Evolutionary conservation across 2,329 filamentous ascomycete genomes (phyloP), one percentile per base, ranked within the genome.

Genomic region (Tetracladium maxilliforme): DNA sequence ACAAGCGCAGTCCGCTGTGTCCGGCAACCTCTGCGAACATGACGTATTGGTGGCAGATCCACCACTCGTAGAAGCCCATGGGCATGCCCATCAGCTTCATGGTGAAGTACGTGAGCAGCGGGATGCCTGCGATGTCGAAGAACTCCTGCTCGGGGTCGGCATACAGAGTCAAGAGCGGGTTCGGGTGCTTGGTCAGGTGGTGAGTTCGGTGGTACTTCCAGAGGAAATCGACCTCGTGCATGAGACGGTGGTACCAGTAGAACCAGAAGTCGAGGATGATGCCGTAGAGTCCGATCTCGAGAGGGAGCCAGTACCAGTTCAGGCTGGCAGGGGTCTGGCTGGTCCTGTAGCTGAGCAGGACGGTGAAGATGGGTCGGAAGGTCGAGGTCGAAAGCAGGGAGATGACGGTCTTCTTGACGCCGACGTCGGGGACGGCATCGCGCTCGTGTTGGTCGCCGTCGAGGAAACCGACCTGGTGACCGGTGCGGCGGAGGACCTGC

Each of bases 41-140:
- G 16, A 59, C 40, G 25, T 55, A 59, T 26, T 52, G 42, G 25
- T 56, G 48, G 33, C 54, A 58, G 11, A 59, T 32, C 54, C 54
- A 59, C 52, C 49, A 55, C 21, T 57, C 54, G 24, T 58, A 57
- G 33, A 60, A 59, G 3, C 51, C 52, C 48, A 58, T 51, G 1
- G 52, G 53, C 4, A 57, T 23, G 1, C 52, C 51, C 19, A 49
- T 41, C 11, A 35, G 33, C 23, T 39, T 43, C 23, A 47, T 25
- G 2, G 37, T 33, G 5, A 16, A 33, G 27, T 35, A 46, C 10
- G 43, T 38, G 19, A 41, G 25, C 19, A 46, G 30, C 4, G 44
- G 44, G n/a, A 46, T 36, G 9, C 37, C 35, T 7, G 36, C 35
- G 17, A 44, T 42, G 24, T 46, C 40, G 21, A 43, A 29, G 10